Base-by-base conservation (phyloP, 106 monocot genomes). In the Xerophyta viscosa region DNA sequence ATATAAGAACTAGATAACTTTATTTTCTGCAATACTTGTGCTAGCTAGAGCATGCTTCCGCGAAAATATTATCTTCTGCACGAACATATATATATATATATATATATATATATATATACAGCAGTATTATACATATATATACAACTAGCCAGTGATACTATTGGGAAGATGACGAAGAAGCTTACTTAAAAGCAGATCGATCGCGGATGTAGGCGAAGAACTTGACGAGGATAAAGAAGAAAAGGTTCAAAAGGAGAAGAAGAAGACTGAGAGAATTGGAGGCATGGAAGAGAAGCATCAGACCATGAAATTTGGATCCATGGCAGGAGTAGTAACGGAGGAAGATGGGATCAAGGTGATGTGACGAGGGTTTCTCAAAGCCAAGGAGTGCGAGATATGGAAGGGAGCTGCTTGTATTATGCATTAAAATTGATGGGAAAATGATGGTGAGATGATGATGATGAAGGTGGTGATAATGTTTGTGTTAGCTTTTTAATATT, bases 161-260 rank as follows among this genome's bases (percentile, higher is more conserved):
- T n/a, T n/a, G 6, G 36, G 36, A 30, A 47, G 30, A 41, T 24
- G 2, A 31, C 39, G 24, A 46, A 4, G 15, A 52, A 76, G 53
- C 57, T 37, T 65, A n/a, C n/a, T 57, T 49, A 18, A 48, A 37
- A 30, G 24, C 43, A 21, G 37, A 19, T 60, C 56, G 48, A 33
- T 15, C 28, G 31, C 39, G 31, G 48, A 80, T 66, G 29, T 64
- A 62, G 23, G 49, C 62, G 71, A 83, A 68, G 66, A 92, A 52
- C 61, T 77, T 82, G 54, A 45, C 12, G 56, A 94, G 66, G 54
- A 88, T 62, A 59, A 81, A 48, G 57, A 58, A 61, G 22, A 51
- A 36, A 46, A 68, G 49, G 58, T 83, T 63, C 39, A 72, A 18
- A 52, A 74, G 31, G 68, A 91, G 62, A 44, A 91, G 52, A 62